A percentile compares a stretch with the other conserved stretches of the same genome.
Evolutionary conservation across 1,139 yeast species (phyloP).

Genomic region (Zhuliangozyma blackwelliae): DNA sequence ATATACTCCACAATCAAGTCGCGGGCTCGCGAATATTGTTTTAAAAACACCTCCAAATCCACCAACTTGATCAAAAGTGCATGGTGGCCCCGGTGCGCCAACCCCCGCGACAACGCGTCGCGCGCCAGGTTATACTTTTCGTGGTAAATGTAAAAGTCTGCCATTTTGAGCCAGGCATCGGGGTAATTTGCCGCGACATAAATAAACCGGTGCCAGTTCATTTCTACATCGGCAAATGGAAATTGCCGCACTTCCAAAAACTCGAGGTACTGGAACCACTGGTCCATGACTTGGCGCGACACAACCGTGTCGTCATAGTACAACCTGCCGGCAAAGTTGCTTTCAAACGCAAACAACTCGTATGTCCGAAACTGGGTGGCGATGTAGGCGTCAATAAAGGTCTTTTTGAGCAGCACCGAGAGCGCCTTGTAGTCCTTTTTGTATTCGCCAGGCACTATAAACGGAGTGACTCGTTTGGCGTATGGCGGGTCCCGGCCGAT

Average conservation of each 20-base stretch:
- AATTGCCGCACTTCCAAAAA: constrained; percentile 42
- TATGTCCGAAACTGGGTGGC: constrained; percentile 58
- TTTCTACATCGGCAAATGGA: constrained; percentile 26
- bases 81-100: constrained; percentile 19
- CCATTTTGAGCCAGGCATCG: constrained; percentile 59
- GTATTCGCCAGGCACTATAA: constrained; percentile 19
- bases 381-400: constrained; percentile 50
- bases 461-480: constrained; percentile 12
- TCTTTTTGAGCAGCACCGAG: constrained; percentile 37
- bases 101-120: constrained; percentile 31
- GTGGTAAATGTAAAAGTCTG: constrained; percentile 38
- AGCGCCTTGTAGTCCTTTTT: constrained; percentile 14
- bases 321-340: constrained; percentile 44
- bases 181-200: constrained; percentile 50
- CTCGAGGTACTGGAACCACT: constrained; percentile 61
- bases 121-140: constrained; percentile 31
- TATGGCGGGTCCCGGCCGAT: constrained; percentile 23
- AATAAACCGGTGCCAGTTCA: constrained; percentile 56
- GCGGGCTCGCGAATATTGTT: constrained; percentile 31
- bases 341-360: constrained; percentile 62
- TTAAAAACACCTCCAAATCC: constrained; percentile 33
- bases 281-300: constrained; percentile 43
- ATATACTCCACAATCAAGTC: constrained; percentile 30
- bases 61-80: constrained; percentile 31
- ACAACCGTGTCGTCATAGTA: constrained; percentile 43